phyloP scores from a whole-genome alignment of 2,329 filamentous ascomycete genomes.

The Cercospora berteroae region DNA sequence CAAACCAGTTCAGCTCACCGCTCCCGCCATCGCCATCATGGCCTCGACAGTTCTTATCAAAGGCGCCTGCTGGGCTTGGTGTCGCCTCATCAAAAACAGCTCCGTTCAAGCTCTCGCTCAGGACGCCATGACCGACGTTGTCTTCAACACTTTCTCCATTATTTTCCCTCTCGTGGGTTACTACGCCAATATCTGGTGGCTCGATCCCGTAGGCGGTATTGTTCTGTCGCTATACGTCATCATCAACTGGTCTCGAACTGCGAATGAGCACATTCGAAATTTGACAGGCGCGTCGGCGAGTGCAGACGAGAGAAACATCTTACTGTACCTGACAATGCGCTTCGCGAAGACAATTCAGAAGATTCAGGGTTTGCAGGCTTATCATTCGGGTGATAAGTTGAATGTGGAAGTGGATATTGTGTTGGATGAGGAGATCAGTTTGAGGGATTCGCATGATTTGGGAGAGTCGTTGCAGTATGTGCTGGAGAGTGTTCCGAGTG shows the following conservation, averaged over 20 bases:
- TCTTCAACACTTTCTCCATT: constrained; percentile 89
- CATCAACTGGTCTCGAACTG: constrained; percentile 72
- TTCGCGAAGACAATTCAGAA: constrained; percentile 84
- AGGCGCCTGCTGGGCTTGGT: constrained; percentile 81
- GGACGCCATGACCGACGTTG: constrained; percentile 70
- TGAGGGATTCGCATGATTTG: constrained; percentile 79
- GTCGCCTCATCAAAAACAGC: constrained; percentile 78
- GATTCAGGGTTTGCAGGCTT: constrained; percentile 81
- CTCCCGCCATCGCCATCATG: constrained; percentile 78
- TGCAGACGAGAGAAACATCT: constrained; percentile 77
- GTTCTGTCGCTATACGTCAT: constrained; percentile 77
- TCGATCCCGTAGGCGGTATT: constrained; percentile 76
- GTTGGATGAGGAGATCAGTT: constrained; percentile 69
- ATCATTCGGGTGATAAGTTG: constrained; percentile 81
- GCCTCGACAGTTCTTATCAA: constrained; percentile 77
- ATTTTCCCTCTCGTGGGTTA: constrained; percentile 82
- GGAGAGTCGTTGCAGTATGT: constrained; percentile 79
- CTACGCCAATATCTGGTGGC: constrained; percentile 76
- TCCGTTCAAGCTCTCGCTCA: constrained; percentile 77
- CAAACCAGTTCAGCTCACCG: constrained; percentile 67
- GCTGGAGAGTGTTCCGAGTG: constrained; percentile 76
- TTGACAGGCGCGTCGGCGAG: constrained; percentile 75
- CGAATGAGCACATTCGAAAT: constrained; percentile 74
- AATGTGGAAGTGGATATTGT: constrained; percentile 84
- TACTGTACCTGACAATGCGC: constrained; percentile 89